Conservation (phyloP, 2,329 filamentous ascomycete species). For the Claviceps sorghi region DNA sequence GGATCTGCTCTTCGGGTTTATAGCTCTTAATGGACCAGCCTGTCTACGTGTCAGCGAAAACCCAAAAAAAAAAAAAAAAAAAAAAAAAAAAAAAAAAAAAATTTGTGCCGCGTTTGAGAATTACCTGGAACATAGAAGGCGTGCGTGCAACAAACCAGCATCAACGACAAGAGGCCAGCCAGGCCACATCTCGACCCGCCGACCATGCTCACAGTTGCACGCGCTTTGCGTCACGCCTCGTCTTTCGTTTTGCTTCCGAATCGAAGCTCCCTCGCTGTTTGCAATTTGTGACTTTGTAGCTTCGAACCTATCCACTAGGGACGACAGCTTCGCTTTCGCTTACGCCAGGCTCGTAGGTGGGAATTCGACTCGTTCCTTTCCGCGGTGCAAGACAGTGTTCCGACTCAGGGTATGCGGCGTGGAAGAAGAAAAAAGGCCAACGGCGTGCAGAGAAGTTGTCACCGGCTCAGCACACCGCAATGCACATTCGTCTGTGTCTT, state of each 20-base stretch:
- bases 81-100: not conserved
- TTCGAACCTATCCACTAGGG: not conserved
- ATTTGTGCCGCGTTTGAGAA: conserved; percentile 8
- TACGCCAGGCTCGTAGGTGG: not conserved
- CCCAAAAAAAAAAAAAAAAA: not conserved
- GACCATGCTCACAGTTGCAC: conserved; percentile 8
- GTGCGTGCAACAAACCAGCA: conserved; percentile 24
- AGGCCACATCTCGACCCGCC: conserved; percentile 19
- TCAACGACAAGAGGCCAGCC: conserved; percentile 27
- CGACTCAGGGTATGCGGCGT: not conserved
- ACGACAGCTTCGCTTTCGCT: not conserved
- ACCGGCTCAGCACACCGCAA: not conserved
- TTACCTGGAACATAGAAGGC: conserved; percentile 81
- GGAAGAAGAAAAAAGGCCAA: not conserved
- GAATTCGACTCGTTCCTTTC: not conserved
- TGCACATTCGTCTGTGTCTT: not conserved
- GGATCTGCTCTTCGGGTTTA: conserved; percentile 58
- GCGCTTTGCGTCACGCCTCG: not conserved
- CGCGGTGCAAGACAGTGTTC: not conserved
- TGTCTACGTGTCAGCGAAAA: conserved; percentile 11
- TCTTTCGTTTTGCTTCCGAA: not conserved
- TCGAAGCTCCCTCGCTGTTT: not conserved
- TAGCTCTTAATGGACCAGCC: conserved; percentile 79
- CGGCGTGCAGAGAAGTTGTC: not conserved
- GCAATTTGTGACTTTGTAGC: not conserved